Evolutionary conservation across 2,329 filamentous ascomycete species (phyloP), one percentile per base, ranked within the genome.

Genomic region (Aspergillus intermedius): DNA sequence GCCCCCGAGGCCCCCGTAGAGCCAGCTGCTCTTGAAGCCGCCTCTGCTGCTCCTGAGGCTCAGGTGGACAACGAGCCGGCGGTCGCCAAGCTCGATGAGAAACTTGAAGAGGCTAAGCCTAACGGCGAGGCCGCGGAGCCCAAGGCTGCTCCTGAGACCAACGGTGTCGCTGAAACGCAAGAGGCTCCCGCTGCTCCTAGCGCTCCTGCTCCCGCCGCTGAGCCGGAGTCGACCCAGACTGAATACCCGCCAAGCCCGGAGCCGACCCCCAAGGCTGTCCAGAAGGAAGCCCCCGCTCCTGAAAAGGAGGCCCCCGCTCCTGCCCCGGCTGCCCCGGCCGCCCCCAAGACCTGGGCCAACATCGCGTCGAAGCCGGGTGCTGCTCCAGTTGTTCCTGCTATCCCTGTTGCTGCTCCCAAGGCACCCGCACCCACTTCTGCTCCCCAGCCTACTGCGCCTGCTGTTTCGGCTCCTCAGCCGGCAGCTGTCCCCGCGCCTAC

Each of bases 161-260:
- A 68, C 50, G 64, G 61, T 32, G 50, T 57, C 37, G 49, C 58
- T 40, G 53, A 57, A 28, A 49, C 53, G 35, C 52, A 63, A 47
- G 56, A 61, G 42, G 30, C 49, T 8, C 40, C 22, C 15, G 51
- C 54, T 39, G 45, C 59, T 22, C 55, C 56, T 42, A 49, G 59
- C 7, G 60, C 54, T 47, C 56, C 59, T 21, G 63, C 65, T 47
- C 67, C 68, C 25, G 59, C 67, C 32, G 64, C 70, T 42, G 67
- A 68, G 46, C 55, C 59, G 45, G 73, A 77, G 60, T 60, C 66
- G 45, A 56, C 71, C 39, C 67, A 74, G 51, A 57, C 70, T 35
- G 85, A 88, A 72, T 79, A 86, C 72, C 86, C 88, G 48, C 80
- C 83, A 66, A 80, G 72, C 61, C 77, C 81, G 10, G 75, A 79